Evolutionary conservation across 2,329 filamentous ascomycete genomes (phyloP), one percentile per base, ranked within the genome.

Genomic region (Furcasterigmium furcatum): DNA sequence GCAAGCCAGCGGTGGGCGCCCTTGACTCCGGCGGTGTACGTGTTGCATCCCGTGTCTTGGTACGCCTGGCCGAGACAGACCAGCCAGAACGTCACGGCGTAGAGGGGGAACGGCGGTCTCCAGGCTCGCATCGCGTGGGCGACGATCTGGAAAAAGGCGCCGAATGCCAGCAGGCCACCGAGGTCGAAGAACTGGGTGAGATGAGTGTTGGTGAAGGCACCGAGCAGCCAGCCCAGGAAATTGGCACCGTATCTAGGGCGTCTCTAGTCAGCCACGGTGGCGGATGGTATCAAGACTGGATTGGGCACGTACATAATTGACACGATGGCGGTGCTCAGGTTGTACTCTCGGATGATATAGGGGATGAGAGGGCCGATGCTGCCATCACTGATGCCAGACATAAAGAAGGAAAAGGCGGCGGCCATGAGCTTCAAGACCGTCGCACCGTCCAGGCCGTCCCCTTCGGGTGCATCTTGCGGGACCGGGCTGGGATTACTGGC

Each of bases 341-440:
- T 50, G 54, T 84, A 84, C 4, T 74, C 72, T 5, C 72, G 67
- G 4, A 85, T 70, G 9, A 86, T 71, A 54, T 85, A 83, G 0
- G 82, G 83, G 2, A 85, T 74, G 13, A 87, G 52, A 2, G 82
- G 73, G 3, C 83, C 83, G 1, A 85, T 65, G 48, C 76, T 82
- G 25, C 82, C 82, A 57, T 86, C 83, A 46, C 84, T 86, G 40
- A 79, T 68, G 0, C 83, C 82, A 0, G 82, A 80, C 24, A 82
- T 79, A 55, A 86, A 84, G 64, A 85, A 86, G 0, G 79, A 81
- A 50, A 84, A 76, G 1, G 74, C 76, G 3, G 77, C 72, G 36
- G 76, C 77, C 30, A 75, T 44, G 3, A 85, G 60, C 55, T 80
- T 82, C 29, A 77, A 48, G 18, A 66, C 50, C 14, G 58, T 53